Evolutionary conservation across 176 grass and related monocot genomes (phyloP).

Genomic region (Triticum dicoccoides): DNA sequence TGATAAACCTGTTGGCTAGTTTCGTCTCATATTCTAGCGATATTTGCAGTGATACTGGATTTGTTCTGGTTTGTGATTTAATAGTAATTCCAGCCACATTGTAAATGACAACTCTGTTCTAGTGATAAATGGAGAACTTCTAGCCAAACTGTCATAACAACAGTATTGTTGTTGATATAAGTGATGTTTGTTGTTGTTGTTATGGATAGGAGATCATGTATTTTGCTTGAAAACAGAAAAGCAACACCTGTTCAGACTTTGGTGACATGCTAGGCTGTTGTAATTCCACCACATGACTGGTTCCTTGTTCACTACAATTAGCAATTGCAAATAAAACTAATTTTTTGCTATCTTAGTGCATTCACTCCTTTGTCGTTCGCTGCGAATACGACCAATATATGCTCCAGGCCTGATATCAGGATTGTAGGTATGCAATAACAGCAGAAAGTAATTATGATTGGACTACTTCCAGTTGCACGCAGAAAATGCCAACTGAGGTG

Average conservation of each 20-base stretch:
- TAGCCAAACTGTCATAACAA: neutral
- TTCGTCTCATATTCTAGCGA: neutral
- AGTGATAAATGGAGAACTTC: too few relatives aligned
- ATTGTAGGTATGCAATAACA: neutral
- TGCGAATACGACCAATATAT: neutral
- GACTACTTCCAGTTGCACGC: neutral
- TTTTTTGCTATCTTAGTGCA: neutral
- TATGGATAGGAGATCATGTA: neutral
- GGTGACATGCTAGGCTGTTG: neutral
- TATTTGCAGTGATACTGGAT: neutral
- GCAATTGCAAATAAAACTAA: neutral
- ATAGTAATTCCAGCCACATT: neutral
- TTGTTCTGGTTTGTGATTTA: neutral
- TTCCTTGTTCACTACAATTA: neutral
- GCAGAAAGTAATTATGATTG: neutral
- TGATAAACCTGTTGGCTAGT: neutral
- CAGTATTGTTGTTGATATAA: neutral
- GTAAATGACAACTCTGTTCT: neutral
- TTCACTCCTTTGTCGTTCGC: neutral
- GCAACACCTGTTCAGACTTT: neutral
- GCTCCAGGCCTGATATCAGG: neutral
- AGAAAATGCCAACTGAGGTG: neutral
- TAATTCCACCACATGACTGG: neutral
- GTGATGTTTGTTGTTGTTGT: neutral
- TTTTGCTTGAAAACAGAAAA: neutral